Evolutionary conservation across 805 yeast genomes (phyloP), one percentile per base, ranked within the genome.

Genomic region (Saccharomycopsis sp.): DNA sequence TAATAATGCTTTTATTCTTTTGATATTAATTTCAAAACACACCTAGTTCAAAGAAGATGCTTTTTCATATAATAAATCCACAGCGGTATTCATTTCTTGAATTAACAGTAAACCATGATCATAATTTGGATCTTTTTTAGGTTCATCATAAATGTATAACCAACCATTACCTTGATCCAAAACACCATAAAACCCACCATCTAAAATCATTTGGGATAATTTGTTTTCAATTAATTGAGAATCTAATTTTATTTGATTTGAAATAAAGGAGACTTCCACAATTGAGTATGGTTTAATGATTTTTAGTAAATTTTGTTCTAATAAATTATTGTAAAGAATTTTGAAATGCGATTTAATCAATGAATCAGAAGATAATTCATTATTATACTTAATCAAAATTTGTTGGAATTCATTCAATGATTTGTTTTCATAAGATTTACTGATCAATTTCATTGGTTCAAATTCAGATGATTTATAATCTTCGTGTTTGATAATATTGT

Each of bases 111-210:
- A 72, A 33, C 94, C 81, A 40, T 89, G 77, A 48, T 81, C 92
- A 56, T 89, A 92, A 37, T 94, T 79, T 30, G 83, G 83, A 60
- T 92, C 97, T 47, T 77, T 76, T 54, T 74, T 76, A 31, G 95
- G 95, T 57, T 87, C 83, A 44, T 86, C 94, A 55, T 84, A 92
- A 44, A 92, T 75, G 50, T 86, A 79, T 52, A 92, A 70, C 95
- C 96, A 92, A 6, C 98, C 98, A 58, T 88, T 88, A 35, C 97
- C 97, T 66, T 92, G 99, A 60, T 92, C 98, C 51, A 92, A 69
- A 28, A 92, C 97, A 36, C 98, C 99, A 56, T 79, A 82, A 52
- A 92, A 86, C n/a, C 87, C 83, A 54, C 85, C 81, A 61, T 92
- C 98, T 52, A 92, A 70, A 51, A 92, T 89, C 97, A 92, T 89